Evolutionary conservation across 441 rosid genomes (phyloP).

Genomic region (Bruguiera hainesii): DNA sequence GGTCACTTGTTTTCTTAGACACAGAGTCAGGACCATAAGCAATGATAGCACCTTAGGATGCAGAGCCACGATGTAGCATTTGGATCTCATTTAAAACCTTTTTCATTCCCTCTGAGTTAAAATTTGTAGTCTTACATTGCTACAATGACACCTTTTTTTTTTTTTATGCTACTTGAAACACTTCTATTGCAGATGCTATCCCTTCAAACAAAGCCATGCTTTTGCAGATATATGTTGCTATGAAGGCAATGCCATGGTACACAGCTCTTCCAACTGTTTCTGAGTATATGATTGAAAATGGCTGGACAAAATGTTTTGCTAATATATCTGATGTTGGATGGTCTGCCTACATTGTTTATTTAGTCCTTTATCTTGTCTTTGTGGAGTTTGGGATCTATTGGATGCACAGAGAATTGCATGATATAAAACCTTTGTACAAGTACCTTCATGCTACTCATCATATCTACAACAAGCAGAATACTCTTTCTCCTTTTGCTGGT

Average conservation of each 20-base stretch:
- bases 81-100: background rate
- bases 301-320: conserved; percentile 80
- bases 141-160: conserved; percentile 9
- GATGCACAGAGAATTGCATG: conserved; percentile 96
- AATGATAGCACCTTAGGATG: background rate
- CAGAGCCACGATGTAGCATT: background rate
- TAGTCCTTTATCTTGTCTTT: conserved; percentile 50
- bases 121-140: background rate
- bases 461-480: conserved; percentile 94
- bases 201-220: conserved; percentile 82
- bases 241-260: conserved; percentile 99
- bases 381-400: conserved; percentile 93
- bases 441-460: conserved; percentile 92
- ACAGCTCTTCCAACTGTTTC: conserved; percentile 75
- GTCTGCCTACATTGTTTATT: conserved; percentile 44
- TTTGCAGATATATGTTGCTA: conserved; percentile 82
- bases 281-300: conserved; percentile 80
- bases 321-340: conserved; percentile 63
- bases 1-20: background rate
- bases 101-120: background rate
- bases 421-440: conserved; percentile 89
- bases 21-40: background rate
- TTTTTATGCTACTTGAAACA: conserved; percentile 15
- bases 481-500: conserved; percentile 98
- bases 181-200: conserved; percentile 61